Evolutionary conservation across 768 basidiomycete species (phyloP), one percentile per base, ranked within the genome.

Genomic region (Xerocomus brunneocitrinus): DNA sequence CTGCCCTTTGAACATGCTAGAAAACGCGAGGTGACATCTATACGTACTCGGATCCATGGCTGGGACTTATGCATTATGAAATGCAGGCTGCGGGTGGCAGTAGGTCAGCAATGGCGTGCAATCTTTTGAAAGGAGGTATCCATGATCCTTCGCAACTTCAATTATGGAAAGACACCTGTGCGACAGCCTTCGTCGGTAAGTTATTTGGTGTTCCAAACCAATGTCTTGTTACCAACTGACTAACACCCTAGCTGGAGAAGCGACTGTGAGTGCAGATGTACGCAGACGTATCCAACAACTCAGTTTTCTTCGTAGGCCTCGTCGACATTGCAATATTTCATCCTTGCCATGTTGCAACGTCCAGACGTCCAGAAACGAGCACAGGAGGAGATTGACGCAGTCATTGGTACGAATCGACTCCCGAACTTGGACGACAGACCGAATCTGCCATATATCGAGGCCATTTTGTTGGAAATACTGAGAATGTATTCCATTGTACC

Each of bases 281-380:
- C 39, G 3, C 25, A 10, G 10, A 19, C 22, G 24, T 8, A 13
- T 51, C 12, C 49, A 16, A 43, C 7, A 34, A 13, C 32, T 57
- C 30, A 49, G 2, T 24, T 3, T 36, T 12, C 48, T 40, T 47
- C 14, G 19, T 22, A 60, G 57, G 45, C 52, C 4, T 13, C 45
- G 3, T 34, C 65, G 1, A 57, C 54, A 14, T 38, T 58, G 24
- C 9, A 4, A 10, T 42, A 2, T 2, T 72, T 74, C 50, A 55
- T 73, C 52, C 58, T 72, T 19, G 64, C 64, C 16, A 73, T 73
- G 68, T 28, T 66, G 8, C 52, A 57, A 7, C 39, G 67, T 47
- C 72, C 72, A 2, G 65, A 67, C 9, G 62, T 66, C 16, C 71
- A 73, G 44, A 39, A 47, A 10, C 56, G 55, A 31, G 71, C 71